Evolutionary conservation across 495 filamentous ascomycete species (phyloP).

Genomic region (Aspergillus conjunctus): DNA sequence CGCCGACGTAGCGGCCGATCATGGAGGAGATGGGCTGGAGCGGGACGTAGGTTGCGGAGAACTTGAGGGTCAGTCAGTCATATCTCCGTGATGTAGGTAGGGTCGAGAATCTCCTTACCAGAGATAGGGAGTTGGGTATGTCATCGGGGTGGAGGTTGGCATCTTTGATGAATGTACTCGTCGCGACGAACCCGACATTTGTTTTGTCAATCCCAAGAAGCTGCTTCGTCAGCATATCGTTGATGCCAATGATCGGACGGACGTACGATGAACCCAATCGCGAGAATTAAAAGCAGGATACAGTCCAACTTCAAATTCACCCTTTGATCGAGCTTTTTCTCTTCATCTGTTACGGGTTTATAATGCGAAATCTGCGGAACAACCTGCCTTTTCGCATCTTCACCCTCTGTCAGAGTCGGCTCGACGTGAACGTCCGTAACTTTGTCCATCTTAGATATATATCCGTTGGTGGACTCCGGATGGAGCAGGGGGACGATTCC

Average conservation of each 20-base stretch:
- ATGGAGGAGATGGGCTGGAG: slow-evolving; percentile 10
- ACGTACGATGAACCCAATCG: slow-evolving; percentile 10
- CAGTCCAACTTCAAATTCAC: slow-evolving; percentile 5
- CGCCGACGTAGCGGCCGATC: slow-evolving; percentile 7
- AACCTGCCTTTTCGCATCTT: slow-evolving; percentile 7
- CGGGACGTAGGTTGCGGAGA: slow-evolving; percentile 10
- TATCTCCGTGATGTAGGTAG: not conserved
- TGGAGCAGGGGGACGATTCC: too few species aligned
- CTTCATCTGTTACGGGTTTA: not conserved
- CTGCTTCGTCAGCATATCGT: not conserved
- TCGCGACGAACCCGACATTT: slow-evolving; percentile 8
- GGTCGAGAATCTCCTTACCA: too few species aligned
- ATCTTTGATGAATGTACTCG: slow-evolving; percentile 9
- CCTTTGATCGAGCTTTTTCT: slow-evolving; percentile 3
- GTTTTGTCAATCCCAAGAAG: slow-evolving; percentile 10
- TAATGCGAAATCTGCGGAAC: slow-evolving; percentile 6
- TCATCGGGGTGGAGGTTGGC: slow-evolving; percentile 10
- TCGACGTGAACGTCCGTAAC: too few species aligned
- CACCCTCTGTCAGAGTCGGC: slow-evolving; percentile 7
- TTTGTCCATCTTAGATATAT: too few species aligned
- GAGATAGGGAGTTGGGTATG: slow-evolving; percentile 9
- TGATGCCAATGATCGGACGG: not conserved
- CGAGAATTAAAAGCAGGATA: slow-evolving; percentile 6
- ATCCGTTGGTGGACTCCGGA: too few species aligned
- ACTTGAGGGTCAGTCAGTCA: not conserved